A percentile compares a stretch with the other conserved stretches of the same genome.
phyloP scores from a whole-genome alignment of 2,329 filamentous ascomycete species.

The Alternaria dauci region DNA sequence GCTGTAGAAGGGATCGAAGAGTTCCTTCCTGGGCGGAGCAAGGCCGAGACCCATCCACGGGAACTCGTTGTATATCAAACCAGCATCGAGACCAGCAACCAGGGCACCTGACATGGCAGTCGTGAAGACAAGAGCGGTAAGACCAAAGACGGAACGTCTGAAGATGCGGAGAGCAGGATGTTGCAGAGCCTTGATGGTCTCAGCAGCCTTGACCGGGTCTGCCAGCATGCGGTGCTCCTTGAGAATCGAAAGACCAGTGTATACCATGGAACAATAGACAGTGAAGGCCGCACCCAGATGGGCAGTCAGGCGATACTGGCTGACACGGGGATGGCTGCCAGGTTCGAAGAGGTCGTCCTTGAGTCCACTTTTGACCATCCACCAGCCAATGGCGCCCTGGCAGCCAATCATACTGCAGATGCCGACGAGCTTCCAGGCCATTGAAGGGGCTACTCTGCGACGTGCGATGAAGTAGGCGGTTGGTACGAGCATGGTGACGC shows the following conservation, averaged over 20 bases:
- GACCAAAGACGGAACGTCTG: slow-evolving; percentile 73
- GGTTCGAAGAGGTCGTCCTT: slow-evolving; percentile 95
- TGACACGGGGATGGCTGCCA: slow-evolving; percentile 89
- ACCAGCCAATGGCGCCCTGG: slow-evolving; percentile 96
- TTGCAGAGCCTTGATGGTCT: slow-evolving; percentile 68
- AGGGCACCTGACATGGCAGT: slow-evolving; percentile 94
- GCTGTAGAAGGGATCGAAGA: slow-evolving; percentile 86
- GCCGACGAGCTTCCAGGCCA: slow-evolving; percentile 79
- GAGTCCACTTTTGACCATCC: slow-evolving; percentile 98
- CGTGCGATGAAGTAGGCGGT: slow-evolving; percentile 87
- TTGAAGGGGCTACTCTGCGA: slow-evolving; percentile 77
- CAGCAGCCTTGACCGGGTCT: slow-evolving; percentile 69
- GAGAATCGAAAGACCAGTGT: slow-evolving; percentile 84
- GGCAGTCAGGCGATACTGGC: slow-evolving; percentile 89
- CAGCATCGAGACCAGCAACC: slow-evolving; percentile 93
- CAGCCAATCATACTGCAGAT: slow-evolving; percentile 92
- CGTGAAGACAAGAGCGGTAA: slow-evolving; percentile 80
- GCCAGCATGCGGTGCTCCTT: slow-evolving; percentile 76
- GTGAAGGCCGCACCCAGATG: slow-evolving; percentile 91
- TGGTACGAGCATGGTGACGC: slow-evolving; percentile 86
- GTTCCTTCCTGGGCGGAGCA: slow-evolving; percentile 80
- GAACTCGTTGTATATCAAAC: slow-evolving; percentile 98
- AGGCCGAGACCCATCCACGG: slow-evolving; percentile 90
- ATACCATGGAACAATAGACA: slow-evolving; percentile 94
- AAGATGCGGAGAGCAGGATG: slow-evolving; percentile 74